phyloP scores from a whole-genome alignment of 1,284 basidiomycete genomes.

The Gymnopus androsaceus region DNA sequence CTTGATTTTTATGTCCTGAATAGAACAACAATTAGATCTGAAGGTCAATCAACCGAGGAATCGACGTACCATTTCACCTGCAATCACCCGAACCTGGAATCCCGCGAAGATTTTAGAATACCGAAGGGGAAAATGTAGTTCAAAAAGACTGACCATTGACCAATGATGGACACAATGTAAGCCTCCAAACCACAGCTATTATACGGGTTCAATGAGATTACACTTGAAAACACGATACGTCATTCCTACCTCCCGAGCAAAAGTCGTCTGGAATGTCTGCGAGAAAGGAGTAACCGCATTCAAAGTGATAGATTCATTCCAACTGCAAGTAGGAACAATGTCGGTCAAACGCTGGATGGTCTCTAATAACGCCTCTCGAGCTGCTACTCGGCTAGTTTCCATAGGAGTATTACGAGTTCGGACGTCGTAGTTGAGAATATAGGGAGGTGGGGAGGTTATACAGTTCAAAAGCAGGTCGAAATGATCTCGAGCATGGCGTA shows the following conservation, averaged over 20 bases:
- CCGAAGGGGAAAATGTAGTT: not conserved
- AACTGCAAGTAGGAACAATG: constrained; percentile 47
- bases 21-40: constrained; percentile 16
- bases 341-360: constrained; percentile 59
- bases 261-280: constrained; percentile 74
- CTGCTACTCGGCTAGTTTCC: constrained; percentile 67
- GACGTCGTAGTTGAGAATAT: constrained; percentile 71
- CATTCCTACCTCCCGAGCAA: constrained; percentile 80
- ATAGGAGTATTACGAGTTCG: constrained; percentile 78
- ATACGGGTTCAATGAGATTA: not conserved
- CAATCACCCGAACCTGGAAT: constrained; percentile 81
- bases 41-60: constrained; percentile 8
- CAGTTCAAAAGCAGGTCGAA: constrained; percentile 67
- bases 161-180: constrained; percentile 85
- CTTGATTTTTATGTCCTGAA: constrained; percentile 62
- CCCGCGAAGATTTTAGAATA: constrained; percentile 4
- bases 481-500: constrained; percentile 81
- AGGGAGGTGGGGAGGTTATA: constrained; percentile 49
- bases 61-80: constrained; percentile 70
- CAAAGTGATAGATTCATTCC: constrained; percentile 61
- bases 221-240: constrained; percentile 1
- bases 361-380: constrained; percentile 54
- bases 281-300: constrained; percentile 78
- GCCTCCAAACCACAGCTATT: constrained; percentile 86
- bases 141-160: constrained; percentile 66